These are phyloP conservation scores for Brettanomyces anomalus DNA, from an alignment of 805 yeast species.

Conservation along the genomic window DNA sequence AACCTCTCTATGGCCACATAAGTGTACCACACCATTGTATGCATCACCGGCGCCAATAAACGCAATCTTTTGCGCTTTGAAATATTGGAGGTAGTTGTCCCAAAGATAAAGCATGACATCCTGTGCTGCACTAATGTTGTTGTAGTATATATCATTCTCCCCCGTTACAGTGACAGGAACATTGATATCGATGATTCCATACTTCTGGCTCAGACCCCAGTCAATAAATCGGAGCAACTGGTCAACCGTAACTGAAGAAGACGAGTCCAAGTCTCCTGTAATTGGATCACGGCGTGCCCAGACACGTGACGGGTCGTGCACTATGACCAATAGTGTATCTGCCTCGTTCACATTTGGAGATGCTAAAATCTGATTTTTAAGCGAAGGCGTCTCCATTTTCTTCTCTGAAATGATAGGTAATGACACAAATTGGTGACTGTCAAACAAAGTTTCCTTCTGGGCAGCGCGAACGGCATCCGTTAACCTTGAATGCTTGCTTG, in stretches of 20 bases:
- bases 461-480: conserved; percentile 69
- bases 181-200: conserved; percentile 78
- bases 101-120: conserved; percentile 73
- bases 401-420: conserved; percentile 51
- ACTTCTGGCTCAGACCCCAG: conserved; percentile 50
- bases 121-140: conserved; percentile 60
- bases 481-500: conserved; percentile 39
- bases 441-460: conserved; percentile 52
- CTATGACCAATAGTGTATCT: conserved; percentile 55
- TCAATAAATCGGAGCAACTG: conserved; percentile 62
- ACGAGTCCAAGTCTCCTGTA: conserved; percentile 68
- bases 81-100: conserved; percentile 83
- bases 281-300: conserved; percentile 83
- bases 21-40: conserved; percentile 75
- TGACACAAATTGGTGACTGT: conserved; percentile 48
- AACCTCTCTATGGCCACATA: conserved; percentile 75
- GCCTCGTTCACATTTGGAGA: conserved; percentile 58
- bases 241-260: conserved; percentile 67
- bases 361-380: conserved; percentile 61
- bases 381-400: conserved; percentile 36
- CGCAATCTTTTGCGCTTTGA: conserved; percentile 59
- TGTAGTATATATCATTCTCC: conserved; percentile 42
- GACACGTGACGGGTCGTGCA: conserved; percentile 88
- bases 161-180: conserved; percentile 52
- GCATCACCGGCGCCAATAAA: conserved; percentile 89